These are phyloP conservation scores for Colletotrichum lini DNA, from an alignment of 2,329 filamentous ascomycete genomes.

Conservation along the genomic window DNA sequence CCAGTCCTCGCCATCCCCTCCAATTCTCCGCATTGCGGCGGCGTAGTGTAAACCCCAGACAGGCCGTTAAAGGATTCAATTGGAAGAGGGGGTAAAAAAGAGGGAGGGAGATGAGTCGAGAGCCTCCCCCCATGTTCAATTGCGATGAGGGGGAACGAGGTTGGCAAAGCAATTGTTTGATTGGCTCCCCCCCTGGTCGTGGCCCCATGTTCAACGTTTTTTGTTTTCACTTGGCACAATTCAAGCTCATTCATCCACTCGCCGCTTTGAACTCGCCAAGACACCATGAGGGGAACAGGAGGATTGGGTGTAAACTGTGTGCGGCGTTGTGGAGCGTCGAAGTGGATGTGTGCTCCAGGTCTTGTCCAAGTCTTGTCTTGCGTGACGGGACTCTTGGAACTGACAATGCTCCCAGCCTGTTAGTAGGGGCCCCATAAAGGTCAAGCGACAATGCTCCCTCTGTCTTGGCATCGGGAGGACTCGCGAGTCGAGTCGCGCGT, in stretches of 20 bases:
- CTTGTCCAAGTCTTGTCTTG: slow-evolving; percentile 13
- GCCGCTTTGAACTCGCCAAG: slow-evolving; percentile 28
- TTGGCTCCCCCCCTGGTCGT: slow-evolving; percentile 13
- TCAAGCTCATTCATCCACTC: slow-evolving; percentile 34
- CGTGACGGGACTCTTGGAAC: slow-evolving; percentile 16
- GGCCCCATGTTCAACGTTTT: slow-evolving; percentile 20
- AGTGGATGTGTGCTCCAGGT: not conserved
- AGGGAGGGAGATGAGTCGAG: not conserved
- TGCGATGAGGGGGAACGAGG: not conserved
- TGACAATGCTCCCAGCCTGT: not conserved
- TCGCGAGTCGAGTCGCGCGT: not conserved
- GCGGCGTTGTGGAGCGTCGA: not conserved
- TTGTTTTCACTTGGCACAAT: slow-evolving; percentile 20
- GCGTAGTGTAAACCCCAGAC: not conserved
- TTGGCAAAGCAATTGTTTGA: slow-evolving; percentile 9
- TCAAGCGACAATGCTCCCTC: not conserved
- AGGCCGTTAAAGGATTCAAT: not conserved
- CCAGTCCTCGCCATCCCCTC: not conserved
- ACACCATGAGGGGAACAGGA: not conserved
- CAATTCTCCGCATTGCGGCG: slow-evolving; percentile 25
- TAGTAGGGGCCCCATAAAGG: too few relatives aligned
- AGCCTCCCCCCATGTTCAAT: not conserved
- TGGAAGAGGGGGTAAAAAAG: not conserved
- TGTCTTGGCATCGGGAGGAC: not conserved
- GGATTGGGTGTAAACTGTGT: slow-evolving; percentile 14